Base-by-base conservation (phyloP, 2,329 filamentous ascomycete species). In the Cryphonectria radicalis region DNA sequence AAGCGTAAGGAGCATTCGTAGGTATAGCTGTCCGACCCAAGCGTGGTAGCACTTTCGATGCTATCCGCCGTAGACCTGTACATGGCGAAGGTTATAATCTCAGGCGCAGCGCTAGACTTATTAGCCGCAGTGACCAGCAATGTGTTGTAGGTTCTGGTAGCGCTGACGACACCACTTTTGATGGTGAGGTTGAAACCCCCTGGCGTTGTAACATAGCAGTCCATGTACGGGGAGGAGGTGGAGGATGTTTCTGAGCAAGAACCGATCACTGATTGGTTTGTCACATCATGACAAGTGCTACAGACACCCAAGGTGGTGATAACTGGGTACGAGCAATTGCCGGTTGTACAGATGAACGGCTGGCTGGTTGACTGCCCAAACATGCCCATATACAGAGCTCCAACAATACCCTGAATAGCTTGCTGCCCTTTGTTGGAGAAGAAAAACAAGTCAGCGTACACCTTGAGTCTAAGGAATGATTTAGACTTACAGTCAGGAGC, bases 1-100 rank as follows among this genome's bases (percentile, higher is more conserved):
- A 64, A 64, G 40, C 63, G 37, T 46, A 64, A 17, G n/a, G 63
- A 64, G 63, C 63, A 64, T 32, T 64, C 63, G 43, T 64, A 64
- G 40, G 63, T 64, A n/a, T 25, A 43, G 40, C 63, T 64, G 63
- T 28, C 42, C 8, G 63, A 43, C 8, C 63, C 63, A 50, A 64
- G 63, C 22, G 63, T 32, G 40, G 40, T 42, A 14, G 53, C 11
- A n/a, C 7, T 57, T 10, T 25, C 8, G 25, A 57, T n/a, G 53
- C 53, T 57, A 7, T 57, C 53, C 1, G 25, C 53, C 19, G 53
- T n/a, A 19, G 53, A n/a, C 22, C 25, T 57, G 19, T 57, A 57
- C 53, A 57, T 57, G 53, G 53, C 53, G 11, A 57, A 57, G 22
- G 22, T 57, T 7, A 57, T 25, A 14, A 57, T 3, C 3, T 28